Evolutionary conservation across 2,329 filamentous ascomycete genomes (phyloP).

Genomic region (Colletotrichum orchidophilum): DNA sequence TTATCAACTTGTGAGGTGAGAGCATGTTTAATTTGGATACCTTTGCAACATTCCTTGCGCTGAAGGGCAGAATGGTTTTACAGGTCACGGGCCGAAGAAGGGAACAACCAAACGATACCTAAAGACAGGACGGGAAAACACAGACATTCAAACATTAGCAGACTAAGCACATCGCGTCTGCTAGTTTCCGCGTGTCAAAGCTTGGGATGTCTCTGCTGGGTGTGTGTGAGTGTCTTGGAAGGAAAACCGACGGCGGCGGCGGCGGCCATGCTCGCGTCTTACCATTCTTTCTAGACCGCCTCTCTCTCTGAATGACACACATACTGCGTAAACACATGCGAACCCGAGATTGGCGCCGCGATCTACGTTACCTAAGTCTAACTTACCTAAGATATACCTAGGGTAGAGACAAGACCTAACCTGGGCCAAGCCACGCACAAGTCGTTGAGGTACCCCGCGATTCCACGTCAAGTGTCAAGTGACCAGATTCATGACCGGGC

Average conservation of each 20-base stretch:
- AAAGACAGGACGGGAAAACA: neutral
- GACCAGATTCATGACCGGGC: conserved; percentile 6
- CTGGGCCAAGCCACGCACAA: conserved; percentile 12
- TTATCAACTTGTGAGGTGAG: neutral
- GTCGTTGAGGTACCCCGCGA: conserved; percentile 8
- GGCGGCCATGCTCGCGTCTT: neutral
- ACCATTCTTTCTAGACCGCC: neutral
- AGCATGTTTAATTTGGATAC: conserved; percentile 17
- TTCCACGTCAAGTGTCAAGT: conserved; percentile 24
- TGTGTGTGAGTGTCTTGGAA: neutral
- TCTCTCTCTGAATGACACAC: neutral
- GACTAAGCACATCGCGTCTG: neutral
- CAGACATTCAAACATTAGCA: neutral
- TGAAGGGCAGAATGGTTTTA: conserved; percentile 17
- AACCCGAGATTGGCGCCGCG: neutral
- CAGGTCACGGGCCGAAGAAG: conserved; percentile 12
- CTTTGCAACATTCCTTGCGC: neutral
- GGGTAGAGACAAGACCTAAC: neutral
- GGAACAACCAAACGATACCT: neutral
- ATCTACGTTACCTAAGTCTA: too few relatives aligned
- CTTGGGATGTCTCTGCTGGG: neutral
- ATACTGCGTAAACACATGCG: neutral
- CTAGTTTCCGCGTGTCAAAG: neutral
- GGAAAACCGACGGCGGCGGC: too few relatives aligned
- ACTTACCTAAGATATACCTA: too few relatives aligned